Percentiles rank a stretch among this genome's conserved stretches.
Conservation (phyloP, 2,329 filamentous ascomycete species). For the Fusarium multiceps region DNA sequence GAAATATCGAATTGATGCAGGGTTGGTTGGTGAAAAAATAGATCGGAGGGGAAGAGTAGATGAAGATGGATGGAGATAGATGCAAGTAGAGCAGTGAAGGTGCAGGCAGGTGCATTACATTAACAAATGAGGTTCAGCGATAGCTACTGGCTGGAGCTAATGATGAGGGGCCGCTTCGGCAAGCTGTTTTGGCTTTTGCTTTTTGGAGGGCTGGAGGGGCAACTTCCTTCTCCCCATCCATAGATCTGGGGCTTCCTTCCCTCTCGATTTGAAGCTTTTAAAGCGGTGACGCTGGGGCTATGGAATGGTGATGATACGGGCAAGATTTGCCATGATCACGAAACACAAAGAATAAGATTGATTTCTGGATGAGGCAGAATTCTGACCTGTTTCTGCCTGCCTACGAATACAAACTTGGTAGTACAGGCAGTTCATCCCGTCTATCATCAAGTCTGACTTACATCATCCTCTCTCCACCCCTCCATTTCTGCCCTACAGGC, state of each 20-base stretch:
- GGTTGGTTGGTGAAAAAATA: slow-evolving; percentile 25
- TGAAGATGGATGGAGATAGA: slow-evolving; percentile 36
- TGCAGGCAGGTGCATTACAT: slow-evolving; percentile 9
- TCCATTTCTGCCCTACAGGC: slow-evolving; percentile 25
- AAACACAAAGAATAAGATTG: background rate
- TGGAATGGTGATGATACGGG: background rate
- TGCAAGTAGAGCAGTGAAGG: slow-evolving; percentile 5
- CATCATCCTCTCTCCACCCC: slow-evolving; percentile 18
- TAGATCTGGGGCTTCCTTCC: background rate
- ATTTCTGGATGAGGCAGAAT: background rate
- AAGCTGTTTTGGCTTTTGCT: background rate
- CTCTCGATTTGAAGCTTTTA: background rate
- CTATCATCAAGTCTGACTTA: slow-evolving; percentile 20
- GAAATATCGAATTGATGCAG: slow-evolving; percentile 10
- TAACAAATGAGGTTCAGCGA: slow-evolving; percentile 19
- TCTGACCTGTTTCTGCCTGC: background rate
- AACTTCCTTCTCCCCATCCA: background rate
- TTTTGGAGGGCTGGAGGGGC: slow-evolving; percentile 1
- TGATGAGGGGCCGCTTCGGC: slow-evolving; percentile 33
- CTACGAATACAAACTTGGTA: background rate
- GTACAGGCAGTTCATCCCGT: slow-evolving; percentile 5
- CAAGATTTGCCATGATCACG: slow-evolving; percentile 5
- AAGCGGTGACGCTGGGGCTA: background rate
- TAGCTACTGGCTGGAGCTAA: slow-evolving; percentile 28
- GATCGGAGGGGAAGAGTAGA: slow-evolving; percentile 22